A percentile compares a stretch with the other conserved stretches of the same genome.
phyloP scores from a whole-genome alignment of 495 filamentous ascomycete genomes.

The Penicillium argentinense region DNA sequence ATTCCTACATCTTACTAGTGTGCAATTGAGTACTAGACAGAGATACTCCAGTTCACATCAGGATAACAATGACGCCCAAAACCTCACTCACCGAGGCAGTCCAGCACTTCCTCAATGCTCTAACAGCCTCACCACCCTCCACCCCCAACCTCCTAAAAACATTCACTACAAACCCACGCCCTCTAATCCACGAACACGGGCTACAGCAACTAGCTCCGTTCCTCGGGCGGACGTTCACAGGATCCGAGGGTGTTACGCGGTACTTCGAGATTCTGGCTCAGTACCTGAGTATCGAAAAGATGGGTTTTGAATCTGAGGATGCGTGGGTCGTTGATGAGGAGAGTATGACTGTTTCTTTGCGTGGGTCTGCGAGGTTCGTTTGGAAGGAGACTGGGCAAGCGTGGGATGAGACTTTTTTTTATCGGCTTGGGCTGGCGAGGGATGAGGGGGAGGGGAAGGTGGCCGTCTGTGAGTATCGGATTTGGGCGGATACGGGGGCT shows the following conservation, averaged over 20 bases:
- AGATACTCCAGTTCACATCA: not conserved
- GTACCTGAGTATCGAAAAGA: slow-evolving; percentile 43
- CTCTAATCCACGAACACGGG: slow-evolving; percentile 56
- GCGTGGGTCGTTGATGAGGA: slow-evolving; percentile 53
- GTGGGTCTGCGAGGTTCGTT: slow-evolving; percentile 50
- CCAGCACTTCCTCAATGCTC: slow-evolving; percentile 45
- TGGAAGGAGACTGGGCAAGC: slow-evolving; percentile 50
- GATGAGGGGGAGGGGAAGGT: slow-evolving; percentile 21
- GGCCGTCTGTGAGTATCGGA: slow-evolving; percentile 52
- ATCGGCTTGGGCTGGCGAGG: slow-evolving; percentile 50
- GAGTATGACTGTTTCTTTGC: slow-evolving; percentile 42
- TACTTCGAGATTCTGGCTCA: slow-evolving; percentile 50
- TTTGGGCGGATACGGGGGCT: slow-evolving; percentile 67
- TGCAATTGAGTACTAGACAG: too few species aligned
- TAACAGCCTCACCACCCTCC: slow-evolving; percentile 33
- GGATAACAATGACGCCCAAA: slow-evolving; percentile 23
- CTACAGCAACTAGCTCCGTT: slow-evolving; percentile 61
- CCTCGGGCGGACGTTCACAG: slow-evolving; percentile 54
- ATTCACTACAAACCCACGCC: slow-evolving; percentile 47
- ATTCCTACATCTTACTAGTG: not conserved
- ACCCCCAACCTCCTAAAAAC: slow-evolving; percentile 46
- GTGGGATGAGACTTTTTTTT: slow-evolving; percentile 62
- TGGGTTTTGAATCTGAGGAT: slow-evolving; percentile 47
- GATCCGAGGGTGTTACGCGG: slow-evolving; percentile 39
- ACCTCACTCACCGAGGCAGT: slow-evolving; percentile 42